These are phyloP conservation scores for Ustulina deusta DNA, from an alignment of 2,329 filamentous ascomycete species.

Conservation along the genomic window DNA sequence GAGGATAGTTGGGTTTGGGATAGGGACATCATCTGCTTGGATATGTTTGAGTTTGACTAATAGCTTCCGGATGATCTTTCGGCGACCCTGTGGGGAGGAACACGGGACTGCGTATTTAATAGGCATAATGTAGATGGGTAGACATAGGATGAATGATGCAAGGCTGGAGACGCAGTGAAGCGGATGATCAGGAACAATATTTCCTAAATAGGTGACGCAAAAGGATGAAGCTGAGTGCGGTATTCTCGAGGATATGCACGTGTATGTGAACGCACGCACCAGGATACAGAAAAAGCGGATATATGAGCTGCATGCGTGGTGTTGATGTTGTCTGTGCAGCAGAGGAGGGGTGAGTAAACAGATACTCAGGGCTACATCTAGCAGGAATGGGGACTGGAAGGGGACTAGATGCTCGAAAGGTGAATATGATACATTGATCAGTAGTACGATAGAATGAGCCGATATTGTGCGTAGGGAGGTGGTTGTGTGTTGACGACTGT, in stretches of 20 bases:
- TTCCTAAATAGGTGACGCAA: neutral
- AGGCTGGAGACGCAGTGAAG: neutral
- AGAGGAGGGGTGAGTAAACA: neutral
- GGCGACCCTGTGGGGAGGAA: slow-evolving; percentile 34
- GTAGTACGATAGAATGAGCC: neutral
- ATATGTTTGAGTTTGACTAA: slow-evolving; percentile 42
- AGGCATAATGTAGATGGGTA: slow-evolving; percentile 32
- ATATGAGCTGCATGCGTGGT: neutral
- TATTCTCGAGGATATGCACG: neutral
- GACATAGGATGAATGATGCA: slow-evolving; percentile 16
- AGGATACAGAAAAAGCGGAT: neutral
- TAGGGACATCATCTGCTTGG: slow-evolving; percentile 44
- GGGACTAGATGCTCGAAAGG: neutral
- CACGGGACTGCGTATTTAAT: slow-evolving; percentile 10
- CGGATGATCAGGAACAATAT: slow-evolving; percentile 5
- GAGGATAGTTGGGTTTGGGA: slow-evolving; percentile 43
- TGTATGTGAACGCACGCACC: neutral
- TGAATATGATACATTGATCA: neutral
- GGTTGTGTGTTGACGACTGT: neutral
- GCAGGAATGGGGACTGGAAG: neutral
- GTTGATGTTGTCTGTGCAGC: neutral
- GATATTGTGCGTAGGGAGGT: too few species aligned
- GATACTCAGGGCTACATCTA: neutral
- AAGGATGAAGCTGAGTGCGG: neutral
- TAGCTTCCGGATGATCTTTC: slow-evolving; percentile 36